These are phyloP conservation scores for Manihot esculenta DNA, from an alignment of 441 rosid species.

Conservation along the genomic window DNA sequence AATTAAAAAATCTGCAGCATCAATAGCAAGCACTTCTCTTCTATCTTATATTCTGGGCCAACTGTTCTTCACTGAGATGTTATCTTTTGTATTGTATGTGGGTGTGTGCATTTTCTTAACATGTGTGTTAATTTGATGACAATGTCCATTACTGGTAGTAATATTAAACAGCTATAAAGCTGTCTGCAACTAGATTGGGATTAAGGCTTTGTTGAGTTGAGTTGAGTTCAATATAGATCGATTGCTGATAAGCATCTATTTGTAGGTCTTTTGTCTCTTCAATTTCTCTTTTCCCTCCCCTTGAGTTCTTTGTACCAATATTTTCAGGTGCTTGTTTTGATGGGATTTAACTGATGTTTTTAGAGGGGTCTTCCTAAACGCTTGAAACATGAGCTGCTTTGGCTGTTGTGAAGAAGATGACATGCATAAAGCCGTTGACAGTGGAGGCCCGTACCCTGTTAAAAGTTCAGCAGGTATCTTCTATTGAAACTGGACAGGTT, in stretches of 20 bases:
- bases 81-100: background rate
- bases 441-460: constrained; percentile 54
- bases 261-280: constrained; percentile 5
- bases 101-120: background rate
- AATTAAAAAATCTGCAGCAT: background rate
- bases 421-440: constrained; percentile 62
- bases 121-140: background rate
- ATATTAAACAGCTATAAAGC: background rate
- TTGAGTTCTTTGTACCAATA: background rate
- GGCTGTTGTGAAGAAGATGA: constrained; percentile 82
- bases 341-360: background rate
- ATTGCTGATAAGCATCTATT: background rate
- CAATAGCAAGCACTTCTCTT: background rate
- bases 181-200: background rate
- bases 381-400: constrained; percentile 75
- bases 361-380: constrained; percentile 17
- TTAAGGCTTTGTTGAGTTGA: background rate
- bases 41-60: background rate
- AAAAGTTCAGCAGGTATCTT: constrained; percentile 61
- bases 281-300: background rate
- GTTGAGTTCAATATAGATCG: background rate
- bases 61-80: background rate
- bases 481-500: background rate
- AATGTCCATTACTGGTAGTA: background rate
- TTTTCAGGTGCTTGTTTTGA: background rate